These are phyloP conservation scores for Parachaetomium inaequale DNA, from an alignment of 495 filamentous ascomycete species.

Conservation along the genomic window DNA sequence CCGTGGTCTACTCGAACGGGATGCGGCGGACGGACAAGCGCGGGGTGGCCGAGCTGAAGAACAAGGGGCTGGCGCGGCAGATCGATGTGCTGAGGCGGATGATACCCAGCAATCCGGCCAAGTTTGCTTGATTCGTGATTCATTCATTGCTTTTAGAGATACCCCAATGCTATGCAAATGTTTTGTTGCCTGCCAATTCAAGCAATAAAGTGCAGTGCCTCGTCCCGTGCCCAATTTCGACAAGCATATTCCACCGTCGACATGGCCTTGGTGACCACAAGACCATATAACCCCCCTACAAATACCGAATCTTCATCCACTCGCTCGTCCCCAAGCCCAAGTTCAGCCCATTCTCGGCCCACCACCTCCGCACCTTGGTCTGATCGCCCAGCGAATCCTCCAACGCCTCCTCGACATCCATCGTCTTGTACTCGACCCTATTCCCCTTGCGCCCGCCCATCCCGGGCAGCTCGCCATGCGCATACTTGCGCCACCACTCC, in stretches of 20 bases:
- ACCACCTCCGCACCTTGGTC: conserved; percentile 73
- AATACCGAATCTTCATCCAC: conserved; percentile 70
- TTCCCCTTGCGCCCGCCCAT: conserved; percentile 42
- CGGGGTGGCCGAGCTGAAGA: conserved; percentile 51
- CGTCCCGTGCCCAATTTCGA: no score
- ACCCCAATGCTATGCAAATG: conserved; percentile 1
- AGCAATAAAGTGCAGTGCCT: conserved; percentile 3
- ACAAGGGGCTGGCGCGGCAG: conserved; percentile 56
- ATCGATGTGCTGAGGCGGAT: conserved; percentile 60
- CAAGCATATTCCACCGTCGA: neutral
- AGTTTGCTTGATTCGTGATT: conserved; percentile 46
- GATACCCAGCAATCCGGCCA: conserved; percentile 59
- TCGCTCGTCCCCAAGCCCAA: conserved; percentile 81
- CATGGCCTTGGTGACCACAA: neutral
- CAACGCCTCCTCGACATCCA: conserved; percentile 90
- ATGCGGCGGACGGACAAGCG: conserved; percentile 54
- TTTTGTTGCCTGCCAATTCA: neutral
- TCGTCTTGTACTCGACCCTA: conserved; percentile 85
- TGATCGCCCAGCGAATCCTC: conserved; percentile 76
- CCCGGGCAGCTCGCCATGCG: conserved; percentile 49
- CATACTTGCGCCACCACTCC: conserved; percentile 85
- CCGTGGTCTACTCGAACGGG: conserved; percentile 61
- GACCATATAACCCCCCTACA: conserved; percentile 24
- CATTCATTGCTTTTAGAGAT: conserved; percentile 12
- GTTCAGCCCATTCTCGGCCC: conserved; percentile 85